A percentile compares a stretch with the other conserved stretches of the same genome.
Evolutionary conservation across 1,284 basidiomycete species (phyloP).

Genomic region (Porogramme epimiltina): DNA sequence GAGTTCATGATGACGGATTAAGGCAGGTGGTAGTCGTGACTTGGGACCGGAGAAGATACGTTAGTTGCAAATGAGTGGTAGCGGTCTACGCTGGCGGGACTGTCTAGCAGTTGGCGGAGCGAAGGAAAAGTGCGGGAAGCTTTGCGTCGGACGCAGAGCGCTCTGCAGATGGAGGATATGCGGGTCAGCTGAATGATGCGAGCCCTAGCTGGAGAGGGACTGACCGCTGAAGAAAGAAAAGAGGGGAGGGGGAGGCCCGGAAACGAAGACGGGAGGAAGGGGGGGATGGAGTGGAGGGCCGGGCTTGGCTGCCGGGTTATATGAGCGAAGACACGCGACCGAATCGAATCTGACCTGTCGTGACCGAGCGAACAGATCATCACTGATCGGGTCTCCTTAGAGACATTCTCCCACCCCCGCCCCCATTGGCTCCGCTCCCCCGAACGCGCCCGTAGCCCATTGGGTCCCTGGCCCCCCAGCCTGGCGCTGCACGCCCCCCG

Average conservation of each 20-base stretch:
- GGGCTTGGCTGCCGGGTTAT: constrained; percentile 16
- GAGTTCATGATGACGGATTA: constrained; percentile 57
- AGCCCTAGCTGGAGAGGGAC: constrained; percentile 14
- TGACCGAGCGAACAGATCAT: constrained; percentile 30
- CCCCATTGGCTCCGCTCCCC: constrained; percentile 27
- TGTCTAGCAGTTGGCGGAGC: constrained; percentile 35
- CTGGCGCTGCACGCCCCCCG: not conserved
- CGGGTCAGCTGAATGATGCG: constrained; percentile 14
- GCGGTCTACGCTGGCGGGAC: constrained; percentile 69
- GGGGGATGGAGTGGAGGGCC: constrained; percentile 25
- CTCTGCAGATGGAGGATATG: constrained; percentile 22
- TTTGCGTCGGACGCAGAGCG: constrained; percentile 34
- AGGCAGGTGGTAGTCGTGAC: constrained; percentile 24
- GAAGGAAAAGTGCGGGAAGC: constrained; percentile 33
- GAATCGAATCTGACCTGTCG: constrained; percentile 26
- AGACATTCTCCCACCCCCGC: constrained; percentile 22
- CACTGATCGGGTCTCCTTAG: constrained; percentile 38
- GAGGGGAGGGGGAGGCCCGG: constrained; percentile 40
- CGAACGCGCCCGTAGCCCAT: constrained; percentile 10
- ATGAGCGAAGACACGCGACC: constrained; percentile 23
- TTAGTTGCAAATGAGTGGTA: constrained; percentile 44
- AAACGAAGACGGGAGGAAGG: constrained; percentile 36
- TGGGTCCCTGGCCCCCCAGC: constrained; percentile 3
- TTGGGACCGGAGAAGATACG: constrained; percentile 37
- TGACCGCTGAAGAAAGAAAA: constrained; percentile 45